Base-by-base conservation (phyloP, 768 basidiomycete species). In the Boletus vermiculosoides region DNA sequence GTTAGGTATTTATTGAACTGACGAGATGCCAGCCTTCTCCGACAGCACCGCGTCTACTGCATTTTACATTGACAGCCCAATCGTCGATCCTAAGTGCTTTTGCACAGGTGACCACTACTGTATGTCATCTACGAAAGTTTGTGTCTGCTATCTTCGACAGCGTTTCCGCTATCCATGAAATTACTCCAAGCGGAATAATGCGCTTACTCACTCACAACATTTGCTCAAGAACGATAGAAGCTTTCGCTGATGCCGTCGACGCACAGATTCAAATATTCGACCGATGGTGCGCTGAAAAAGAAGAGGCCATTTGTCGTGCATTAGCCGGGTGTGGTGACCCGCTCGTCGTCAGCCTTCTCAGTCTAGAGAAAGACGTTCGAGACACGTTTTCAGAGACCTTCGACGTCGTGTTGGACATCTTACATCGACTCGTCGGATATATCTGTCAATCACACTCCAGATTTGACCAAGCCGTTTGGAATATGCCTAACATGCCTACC, bases 241-340 rank as follows among this genome's bases (percentile, higher is more conserved):
- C 92, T 0, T 92, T 92, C 66, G 83, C 87, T 1, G 89, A 92
- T 54, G 90, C 89, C 0, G 73, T 92, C 45, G 83, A 84, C 57
- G 61, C 73, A 22, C 83, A 88, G 54, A 72, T 91, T 4, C 79
- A 76, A 22, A 59, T 59, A 5, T 83, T 93, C 58, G 80, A 89
- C 54, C 67, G 63, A 7, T 93, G 90, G 88, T 92, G 90, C 66
- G 83, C 90, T 1, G 67, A 66, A 15, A 77, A 76, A 54, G 92
- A 94, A 70, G 84, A 86, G 63, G 74, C 76, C 0, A 86, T 93
- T 48, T 85, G 82, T 67, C 74, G 74, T n/a, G 83, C 88, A 2
- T 70, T 76, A 51, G 77, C 73, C 10, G 86, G 88, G 1, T 55
- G 73, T 5, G 77, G 76, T 8, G 59, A 73, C 3, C 67, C 69